These are phyloP conservation scores for Millerozyma miso DNA, from an alignment of 805 yeast species.

Conservation along the genomic window DNA sequence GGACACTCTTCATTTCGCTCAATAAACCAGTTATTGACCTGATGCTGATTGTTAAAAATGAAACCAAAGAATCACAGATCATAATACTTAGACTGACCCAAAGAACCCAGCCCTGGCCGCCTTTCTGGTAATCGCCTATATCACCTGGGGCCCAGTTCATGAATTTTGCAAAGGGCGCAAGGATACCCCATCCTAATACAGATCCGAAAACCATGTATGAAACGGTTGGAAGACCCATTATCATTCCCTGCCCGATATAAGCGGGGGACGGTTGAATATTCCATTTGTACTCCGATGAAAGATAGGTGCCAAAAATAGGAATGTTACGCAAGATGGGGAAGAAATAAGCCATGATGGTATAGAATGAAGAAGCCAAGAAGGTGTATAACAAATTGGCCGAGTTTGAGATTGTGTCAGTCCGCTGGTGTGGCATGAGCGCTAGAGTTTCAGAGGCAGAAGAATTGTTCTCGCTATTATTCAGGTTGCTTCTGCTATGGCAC, in stretches of 20 bases:
- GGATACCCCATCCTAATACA: slow-evolving; percentile 83
- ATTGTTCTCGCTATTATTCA: neutral
- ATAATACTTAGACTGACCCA: slow-evolving; percentile 92
- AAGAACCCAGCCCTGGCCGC: slow-evolving; percentile 96
- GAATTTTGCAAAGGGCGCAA: slow-evolving; percentile 74
- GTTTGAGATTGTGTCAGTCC: slow-evolving; percentile 34
- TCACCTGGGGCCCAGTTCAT: slow-evolving; percentile 87
- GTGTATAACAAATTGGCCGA: slow-evolving; percentile 57
- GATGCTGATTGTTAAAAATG: slow-evolving; percentile 60
- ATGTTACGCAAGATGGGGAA: slow-evolving; percentile 62
- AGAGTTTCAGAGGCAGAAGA: neutral
- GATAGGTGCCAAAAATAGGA: slow-evolving; percentile 68
- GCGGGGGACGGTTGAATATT: slow-evolving; percentile 96
- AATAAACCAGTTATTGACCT: slow-evolving; percentile 31
- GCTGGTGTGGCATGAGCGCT: neutral
- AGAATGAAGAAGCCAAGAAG: slow-evolving; percentile 63
- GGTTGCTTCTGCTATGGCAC: neutral
- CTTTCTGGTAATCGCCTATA: slow-evolving; percentile 87
- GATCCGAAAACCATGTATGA: slow-evolving; percentile 89
- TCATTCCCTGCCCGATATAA: slow-evolving; percentile 94
- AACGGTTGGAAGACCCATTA: slow-evolving; percentile 93
- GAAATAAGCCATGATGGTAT: slow-evolving; percentile 70
- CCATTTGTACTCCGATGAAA: slow-evolving; percentile 72
- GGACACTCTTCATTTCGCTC: slow-evolving; percentile 2
- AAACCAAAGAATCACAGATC: slow-evolving; percentile 87